Evolutionary conservation across 164 flowering plant species (phyloP), one percentile per base, ranked within the genome.

Genomic region (Macadamia tetraphylla): DNA sequence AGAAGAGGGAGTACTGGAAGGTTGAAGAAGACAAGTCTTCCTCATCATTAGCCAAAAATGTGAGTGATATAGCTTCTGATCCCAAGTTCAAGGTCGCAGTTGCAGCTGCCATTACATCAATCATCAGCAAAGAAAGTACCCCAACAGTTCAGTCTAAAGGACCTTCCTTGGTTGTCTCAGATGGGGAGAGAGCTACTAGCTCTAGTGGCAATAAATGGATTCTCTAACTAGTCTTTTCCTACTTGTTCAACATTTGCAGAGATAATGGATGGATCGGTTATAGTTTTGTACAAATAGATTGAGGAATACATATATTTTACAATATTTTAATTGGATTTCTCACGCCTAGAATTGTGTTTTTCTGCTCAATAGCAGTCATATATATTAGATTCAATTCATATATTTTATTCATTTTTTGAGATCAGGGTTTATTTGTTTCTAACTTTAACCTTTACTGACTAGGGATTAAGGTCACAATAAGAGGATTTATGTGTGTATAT

Each of bases 21-120:
- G 51, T 29, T 3, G 72, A 71, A n/a, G 80, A 69, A 23, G 74
- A 76, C 1, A 69, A 62, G 53, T 62, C 74, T 1, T 23, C 23
- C 23, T 23, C 23, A 23, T 23, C 23, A 23, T 2, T 79, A 53
- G 81, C 78, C 1, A 86, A 83, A 57, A 83, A 79, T 70, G 81
- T 79, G 49, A 77, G 82, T 29, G 79, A 81, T 0, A 78, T 84
- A 55, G 81, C 91, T 67, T 85, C 88, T 14, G 87, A 90, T 74
- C 87, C 89, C 6, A 84, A 85, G 57, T 85, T 90, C 68, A 81
- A 84, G 66, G 91, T 75, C 40, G 87, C 91, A 5, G 86, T 90
- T n/a, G 91, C 92, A 9, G 91, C 91, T 15, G 91, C 91, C 15
- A 84, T 87, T 63, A 71, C 86, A 9, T 86, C 92, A 5, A 64